Evolutionary conservation across 2,329 filamentous ascomycete species (phyloP).

Genomic region (Pestalotiopsis sp.): DNA sequence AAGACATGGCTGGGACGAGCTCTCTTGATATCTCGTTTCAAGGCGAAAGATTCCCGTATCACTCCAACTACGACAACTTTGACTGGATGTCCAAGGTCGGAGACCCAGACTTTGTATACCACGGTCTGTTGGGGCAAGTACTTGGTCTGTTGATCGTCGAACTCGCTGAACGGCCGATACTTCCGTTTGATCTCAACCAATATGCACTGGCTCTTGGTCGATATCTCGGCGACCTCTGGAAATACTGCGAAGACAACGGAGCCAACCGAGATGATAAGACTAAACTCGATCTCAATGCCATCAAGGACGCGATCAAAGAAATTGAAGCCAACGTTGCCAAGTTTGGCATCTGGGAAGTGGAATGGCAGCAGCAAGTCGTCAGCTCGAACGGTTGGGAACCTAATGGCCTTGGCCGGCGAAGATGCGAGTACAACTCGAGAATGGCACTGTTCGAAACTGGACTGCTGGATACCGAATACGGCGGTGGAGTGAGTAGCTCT

Average conservation of each 20-base stretch:
- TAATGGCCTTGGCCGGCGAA: constrained; percentile 64
- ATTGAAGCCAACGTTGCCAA: constrained; percentile 62
- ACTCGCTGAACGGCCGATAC: constrained; percentile 76
- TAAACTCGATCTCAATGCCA: constrained; percentile 56
- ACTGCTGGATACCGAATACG: constrained; percentile 74
- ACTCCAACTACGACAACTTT: constrained; percentile 88
- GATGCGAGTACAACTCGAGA: constrained; percentile 77
- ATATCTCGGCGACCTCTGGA: constrained; percentile 69
- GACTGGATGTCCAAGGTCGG: constrained; percentile 81
- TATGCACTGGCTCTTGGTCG: constrained; percentile 69
- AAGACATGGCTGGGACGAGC: constrained; percentile 86
- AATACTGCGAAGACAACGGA: constrained; percentile 63
- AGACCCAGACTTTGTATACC: constrained; percentile 83
- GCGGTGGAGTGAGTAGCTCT: constrained; percentile 69
- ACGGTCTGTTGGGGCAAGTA: constrained; percentile 77
- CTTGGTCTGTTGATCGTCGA: constrained; percentile 84
- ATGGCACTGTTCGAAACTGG: constrained; percentile 83
- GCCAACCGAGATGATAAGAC: constrained; percentile 36
- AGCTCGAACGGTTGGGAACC: constrained; percentile 77
- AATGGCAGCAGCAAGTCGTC: constrained; percentile 76
- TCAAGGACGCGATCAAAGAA: constrained; percentile 65
- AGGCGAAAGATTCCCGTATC: constrained; percentile 69
- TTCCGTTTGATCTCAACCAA: constrained; percentile 78
- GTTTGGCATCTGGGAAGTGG: constrained; percentile 77
- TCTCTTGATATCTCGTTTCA: constrained; percentile 83